These are phyloP conservation scores for Fusarium liriodendri DNA, from an alignment of 2,329 filamentous ascomycete species.

Conservation along the genomic window DNA sequence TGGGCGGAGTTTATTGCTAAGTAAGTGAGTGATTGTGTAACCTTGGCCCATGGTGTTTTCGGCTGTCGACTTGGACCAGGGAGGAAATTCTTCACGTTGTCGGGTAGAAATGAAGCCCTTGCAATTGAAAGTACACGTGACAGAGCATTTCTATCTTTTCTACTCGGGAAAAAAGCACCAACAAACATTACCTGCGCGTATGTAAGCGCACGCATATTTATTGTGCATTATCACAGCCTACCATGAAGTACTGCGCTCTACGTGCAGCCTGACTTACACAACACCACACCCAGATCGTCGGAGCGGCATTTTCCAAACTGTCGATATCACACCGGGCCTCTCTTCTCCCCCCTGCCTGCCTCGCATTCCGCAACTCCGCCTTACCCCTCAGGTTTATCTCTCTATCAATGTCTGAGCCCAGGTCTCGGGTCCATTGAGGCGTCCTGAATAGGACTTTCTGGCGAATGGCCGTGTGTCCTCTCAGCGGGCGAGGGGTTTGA, in stretches of 20 bases:
- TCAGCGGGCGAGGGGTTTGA: not conserved
- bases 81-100: not conserved
- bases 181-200: not conserved
- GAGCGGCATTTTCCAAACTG: not conserved
- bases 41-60: not conserved
- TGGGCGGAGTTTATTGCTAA: slow-evolving; percentile 3
- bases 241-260: not conserved
- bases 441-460: not conserved
- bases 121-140: slow-evolving; percentile 15
- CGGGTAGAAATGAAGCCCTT: not conserved
- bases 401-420: slow-evolving; percentile 12
- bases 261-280: slow-evolving; percentile 19
- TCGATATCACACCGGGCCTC: not conserved
- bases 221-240: not conserved
- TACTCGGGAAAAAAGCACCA: not conserved
- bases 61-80: not conserved
- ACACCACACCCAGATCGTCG: not conserved
- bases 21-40: not conserved
- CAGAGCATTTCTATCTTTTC: not conserved
- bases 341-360: not conserved
- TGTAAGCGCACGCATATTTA: not conserved
- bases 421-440: slow-evolving; percentile 6
- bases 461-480: not conserved
- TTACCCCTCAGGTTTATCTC: not conserved
- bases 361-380: slow-evolving; percentile 17